phyloP scores from a whole-genome alignment of 441 rosid species.

The Populus tomentosa region DNA sequence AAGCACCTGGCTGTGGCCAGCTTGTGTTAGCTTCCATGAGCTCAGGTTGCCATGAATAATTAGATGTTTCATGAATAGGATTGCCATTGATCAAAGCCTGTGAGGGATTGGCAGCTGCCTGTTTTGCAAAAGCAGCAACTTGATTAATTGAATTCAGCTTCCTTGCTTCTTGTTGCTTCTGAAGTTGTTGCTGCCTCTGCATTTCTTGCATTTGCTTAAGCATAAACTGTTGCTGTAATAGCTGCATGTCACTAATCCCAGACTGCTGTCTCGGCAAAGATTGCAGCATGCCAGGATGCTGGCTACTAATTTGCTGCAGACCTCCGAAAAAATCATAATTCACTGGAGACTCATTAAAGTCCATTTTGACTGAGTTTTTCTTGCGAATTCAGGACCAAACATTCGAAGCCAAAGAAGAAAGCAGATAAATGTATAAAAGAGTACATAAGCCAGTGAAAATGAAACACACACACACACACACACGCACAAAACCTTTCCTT shows the following conservation, averaged over 20 bases:
- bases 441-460: no score
- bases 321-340: conserved; percentile 69
- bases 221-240: conserved; percentile 64
- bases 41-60: conserved; percentile 57
- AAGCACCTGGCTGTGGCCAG: conserved; percentile 52
- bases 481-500: no score
- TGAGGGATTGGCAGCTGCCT: conserved; percentile 37
- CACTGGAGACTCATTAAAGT: conserved; percentile 61
- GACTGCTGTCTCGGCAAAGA: conserved; percentile 62
- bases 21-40: conserved; percentile 44
- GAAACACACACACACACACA: no score
- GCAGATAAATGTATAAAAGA: no score
- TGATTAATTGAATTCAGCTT: conserved; percentile 47
- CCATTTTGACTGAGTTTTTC: conserved; percentile 44
- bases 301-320: conserved; percentile 56
- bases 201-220: conserved; percentile 64
- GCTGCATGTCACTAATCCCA: conserved; percentile 65
- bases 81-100: conserved; percentile 50
- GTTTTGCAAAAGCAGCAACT: conserved; percentile 45
- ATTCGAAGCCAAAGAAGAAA: no score
- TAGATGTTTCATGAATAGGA: conserved; percentile 60
- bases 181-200: conserved; percentile 65
- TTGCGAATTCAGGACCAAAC: conserved; percentile 45
- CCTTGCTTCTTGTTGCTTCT: conserved; percentile 48
- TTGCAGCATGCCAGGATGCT: conserved; percentile 58